phyloP scores from a whole-genome alignment of 2,329 filamentous ascomycete genomes.

The Apiospora arundinis region DNA sequence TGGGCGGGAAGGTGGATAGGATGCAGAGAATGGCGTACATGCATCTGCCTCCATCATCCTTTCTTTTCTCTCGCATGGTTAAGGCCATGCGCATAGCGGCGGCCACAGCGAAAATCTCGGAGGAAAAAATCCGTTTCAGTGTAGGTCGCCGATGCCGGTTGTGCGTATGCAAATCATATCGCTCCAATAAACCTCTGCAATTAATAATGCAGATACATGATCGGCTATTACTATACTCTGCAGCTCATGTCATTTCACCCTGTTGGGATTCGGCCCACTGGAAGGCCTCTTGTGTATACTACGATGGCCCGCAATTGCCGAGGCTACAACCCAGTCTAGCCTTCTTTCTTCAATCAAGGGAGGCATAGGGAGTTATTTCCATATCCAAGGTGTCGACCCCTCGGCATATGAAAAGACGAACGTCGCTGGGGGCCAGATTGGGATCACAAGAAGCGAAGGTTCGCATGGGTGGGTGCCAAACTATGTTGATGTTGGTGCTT shows the following conservation, averaged over 20 bases:
- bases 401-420: not conserved
- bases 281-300: not conserved
- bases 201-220: slow-evolving; percentile 7
- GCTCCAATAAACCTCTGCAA: not conserved
- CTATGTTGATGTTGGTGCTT: no score
- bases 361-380: not conserved
- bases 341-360: not conserved
- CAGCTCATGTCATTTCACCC: slow-evolving; percentile 4
- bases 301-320: not conserved
- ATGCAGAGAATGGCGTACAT: not conserved
- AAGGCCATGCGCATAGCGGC: not conserved
- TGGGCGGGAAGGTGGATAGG: not conserved
- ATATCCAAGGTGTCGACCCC: not conserved
- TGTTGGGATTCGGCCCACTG: slow-evolving; percentile 1
- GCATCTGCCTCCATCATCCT: not conserved
- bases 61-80: not conserved
- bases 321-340: not conserved
- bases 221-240: not conserved
- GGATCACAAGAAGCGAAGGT: not conserved
- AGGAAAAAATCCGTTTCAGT: not conserved
- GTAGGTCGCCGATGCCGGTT: slow-evolving; percentile 1
- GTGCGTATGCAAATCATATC: slow-evolving; percentile 13
- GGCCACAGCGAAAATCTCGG: not conserved
- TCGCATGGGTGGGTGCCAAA: not conserved
- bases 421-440: not conserved